These are phyloP conservation scores for Irineochytrium annulatum DNA, from an alignment of 192 early-diverging fungal genomes.

Conservation along the genomic window DNA sequence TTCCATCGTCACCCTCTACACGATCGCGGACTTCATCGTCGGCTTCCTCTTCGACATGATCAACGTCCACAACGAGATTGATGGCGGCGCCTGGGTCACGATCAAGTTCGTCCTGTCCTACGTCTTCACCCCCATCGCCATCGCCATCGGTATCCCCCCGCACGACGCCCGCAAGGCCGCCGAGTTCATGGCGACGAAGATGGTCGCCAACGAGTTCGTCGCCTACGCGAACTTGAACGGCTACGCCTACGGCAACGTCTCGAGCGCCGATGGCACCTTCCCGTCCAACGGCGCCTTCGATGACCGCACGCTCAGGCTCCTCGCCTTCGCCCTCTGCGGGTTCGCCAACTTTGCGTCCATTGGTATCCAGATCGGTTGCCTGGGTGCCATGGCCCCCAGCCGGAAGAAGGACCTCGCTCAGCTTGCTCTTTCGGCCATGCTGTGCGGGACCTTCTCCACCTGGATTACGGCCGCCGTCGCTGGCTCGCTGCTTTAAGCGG, in stretches of 20 bases:
- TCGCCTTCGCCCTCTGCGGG: slow-evolving; percentile 77
- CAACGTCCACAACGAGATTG: slow-evolving; percentile 53
- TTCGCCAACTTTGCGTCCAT: slow-evolving; percentile 83
- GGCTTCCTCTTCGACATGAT: slow-evolving; percentile 59
- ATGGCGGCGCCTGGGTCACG: slow-evolving; percentile 51
- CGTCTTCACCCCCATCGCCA: slow-evolving; percentile 71
- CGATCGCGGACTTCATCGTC: slow-evolving; percentile 63
- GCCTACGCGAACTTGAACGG: slow-evolving; percentile 51
- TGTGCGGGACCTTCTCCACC: slow-evolving; percentile 75
- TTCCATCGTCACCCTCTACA: slow-evolving; percentile 68
- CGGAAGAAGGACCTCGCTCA: slow-evolving; percentile 66
- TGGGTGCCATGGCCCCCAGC: slow-evolving; percentile 71
- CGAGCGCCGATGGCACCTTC: slow-evolving; percentile 6
- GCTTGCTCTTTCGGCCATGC: slow-evolving; percentile 73
- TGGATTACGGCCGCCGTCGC: slow-evolving; percentile 78
- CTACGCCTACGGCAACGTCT: slow-evolving; percentile 5
- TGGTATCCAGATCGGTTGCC: slow-evolving; percentile 73
- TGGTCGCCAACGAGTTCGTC: slow-evolving; percentile 86
- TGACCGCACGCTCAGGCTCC: slow-evolving; percentile 28
- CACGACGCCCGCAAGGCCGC: slow-evolving; percentile 53
- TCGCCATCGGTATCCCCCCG: slow-evolving; percentile 63
- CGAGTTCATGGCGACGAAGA: slow-evolving; percentile 68
- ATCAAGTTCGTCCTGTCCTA: slow-evolving; percentile 71
- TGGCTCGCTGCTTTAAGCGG: slow-evolving; percentile 44
- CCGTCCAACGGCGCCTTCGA: slow-evolving; percentile 13